Evolutionary conservation across 2,329 filamentous ascomycete species (phyloP).

Genomic region (Byssochlamys sp.): DNA sequence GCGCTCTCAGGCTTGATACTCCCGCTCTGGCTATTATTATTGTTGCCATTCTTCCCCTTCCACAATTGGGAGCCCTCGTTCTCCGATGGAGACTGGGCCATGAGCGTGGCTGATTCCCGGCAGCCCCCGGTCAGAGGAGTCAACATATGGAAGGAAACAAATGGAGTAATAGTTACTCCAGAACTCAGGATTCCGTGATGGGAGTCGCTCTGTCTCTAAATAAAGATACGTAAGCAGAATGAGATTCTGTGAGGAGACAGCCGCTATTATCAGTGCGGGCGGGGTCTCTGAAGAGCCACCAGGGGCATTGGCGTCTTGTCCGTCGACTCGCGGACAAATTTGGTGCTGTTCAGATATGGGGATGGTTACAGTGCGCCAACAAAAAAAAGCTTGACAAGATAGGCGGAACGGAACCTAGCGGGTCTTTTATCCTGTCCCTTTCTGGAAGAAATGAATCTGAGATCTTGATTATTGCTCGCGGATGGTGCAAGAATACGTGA

Average conservation of each 20-base stretch:
- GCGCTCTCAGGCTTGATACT: neutral
- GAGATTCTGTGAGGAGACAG: neutral
- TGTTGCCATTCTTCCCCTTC: neutral
- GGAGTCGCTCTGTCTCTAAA: neutral
- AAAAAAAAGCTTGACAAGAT: neutral
- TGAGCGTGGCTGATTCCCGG: neutral
- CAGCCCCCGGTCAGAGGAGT: neutral
- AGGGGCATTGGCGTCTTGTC: neutral
- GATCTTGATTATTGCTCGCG: neutral
- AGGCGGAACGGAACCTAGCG: neutral
- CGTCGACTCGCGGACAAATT: neutral
- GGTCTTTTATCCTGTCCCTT: neutral
- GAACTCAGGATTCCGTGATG: neutral
- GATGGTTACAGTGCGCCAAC: neutral
- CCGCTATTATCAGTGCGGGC: neutral
- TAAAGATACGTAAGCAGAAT: neutral
- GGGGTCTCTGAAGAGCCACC: neutral
- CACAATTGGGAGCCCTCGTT: neutral
- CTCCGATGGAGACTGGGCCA: neutral
- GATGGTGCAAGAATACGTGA: neutral
- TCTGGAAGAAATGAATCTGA: neutral
- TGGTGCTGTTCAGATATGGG: neutral
- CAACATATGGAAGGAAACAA: neutral
- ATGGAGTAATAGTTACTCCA: neutral
- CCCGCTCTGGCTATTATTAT: neutral